A percentile compares a stretch with the other conserved stretches of the same genome.
phyloP scores from a whole-genome alignment of 306 rosid genomes.

The cucumber (Cucumis sativus) region DNA sequence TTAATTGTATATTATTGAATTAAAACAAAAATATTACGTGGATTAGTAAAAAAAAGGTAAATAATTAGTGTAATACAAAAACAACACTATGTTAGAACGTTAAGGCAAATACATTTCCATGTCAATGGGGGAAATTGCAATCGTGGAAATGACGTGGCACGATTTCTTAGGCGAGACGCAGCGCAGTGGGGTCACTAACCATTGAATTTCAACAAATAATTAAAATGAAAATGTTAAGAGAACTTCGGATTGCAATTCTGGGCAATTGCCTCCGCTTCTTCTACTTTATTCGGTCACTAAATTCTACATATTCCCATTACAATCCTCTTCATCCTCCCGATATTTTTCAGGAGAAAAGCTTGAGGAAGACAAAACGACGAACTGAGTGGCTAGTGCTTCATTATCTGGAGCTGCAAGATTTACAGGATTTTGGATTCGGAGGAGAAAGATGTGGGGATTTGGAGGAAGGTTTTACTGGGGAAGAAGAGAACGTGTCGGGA shows the following conservation, averaged over 20 bases:
- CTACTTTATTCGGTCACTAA: neutral
- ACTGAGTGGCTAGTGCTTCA: neutral
- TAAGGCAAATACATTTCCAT: neutral
- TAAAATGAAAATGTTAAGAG: neutral
- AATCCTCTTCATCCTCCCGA: neutral
- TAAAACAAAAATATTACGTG: neutral
- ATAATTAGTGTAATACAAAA: too few species aligned
- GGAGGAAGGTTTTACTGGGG: slow-evolving; percentile 87
- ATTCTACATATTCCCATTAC: neutral
- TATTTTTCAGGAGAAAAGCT: neutral
- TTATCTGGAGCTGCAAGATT: neutral
- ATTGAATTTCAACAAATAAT: neutral
- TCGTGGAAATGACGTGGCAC: neutral
- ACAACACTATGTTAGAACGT: neutral
- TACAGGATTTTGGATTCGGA: neutral
- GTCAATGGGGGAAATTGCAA: neutral
- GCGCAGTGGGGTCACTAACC: neutral
- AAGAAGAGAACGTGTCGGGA: slow-evolving; percentile 35
- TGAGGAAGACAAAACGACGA: neutral
- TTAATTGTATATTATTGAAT: neutral
- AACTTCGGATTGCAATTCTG: neutral
- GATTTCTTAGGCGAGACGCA: neutral
- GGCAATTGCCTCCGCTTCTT: neutral
- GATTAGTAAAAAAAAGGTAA: neutral
- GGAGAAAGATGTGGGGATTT: slow-evolving; percentile 73